These are phyloP conservation scores for Phytopythium chamaehyphon DNA, from an alignment of 352 stramenopile species.

Conservation along the genomic window DNA sequence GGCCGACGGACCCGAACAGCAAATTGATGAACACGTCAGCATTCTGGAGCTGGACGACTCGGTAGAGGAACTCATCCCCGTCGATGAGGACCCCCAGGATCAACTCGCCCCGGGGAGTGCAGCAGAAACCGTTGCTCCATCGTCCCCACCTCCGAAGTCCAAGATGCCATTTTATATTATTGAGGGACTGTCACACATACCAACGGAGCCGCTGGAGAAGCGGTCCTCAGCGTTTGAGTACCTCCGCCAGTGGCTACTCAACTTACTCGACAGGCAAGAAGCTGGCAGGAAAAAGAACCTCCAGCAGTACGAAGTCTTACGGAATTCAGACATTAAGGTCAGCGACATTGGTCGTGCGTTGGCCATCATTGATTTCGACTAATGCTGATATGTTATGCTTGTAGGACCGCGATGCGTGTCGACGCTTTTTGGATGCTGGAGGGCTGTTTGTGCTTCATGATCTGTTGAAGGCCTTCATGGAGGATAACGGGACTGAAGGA, in stretches of 20 bases:
- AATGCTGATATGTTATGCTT: neutral
- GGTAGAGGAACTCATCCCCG: constrained; percentile 21
- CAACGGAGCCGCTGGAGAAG: constrained; percentile 36
- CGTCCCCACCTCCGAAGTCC: neutral
- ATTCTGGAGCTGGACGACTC: constrained; percentile 37
- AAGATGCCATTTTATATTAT: constrained; percentile 46
- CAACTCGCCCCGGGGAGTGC: neutral
- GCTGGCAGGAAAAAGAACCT: constrained; percentile 30
- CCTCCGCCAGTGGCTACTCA: constrained; percentile 47
- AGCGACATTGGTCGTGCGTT: too few relatives aligned
- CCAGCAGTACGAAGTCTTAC: constrained; percentile 56
- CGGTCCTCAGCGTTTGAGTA: constrained; percentile 53
- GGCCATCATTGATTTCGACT: neutral
- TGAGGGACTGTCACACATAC: constrained; percentile 20
- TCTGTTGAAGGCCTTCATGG: constrained; percentile 33
- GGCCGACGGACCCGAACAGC: neutral
- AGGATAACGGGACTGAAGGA: constrained; percentile 21
- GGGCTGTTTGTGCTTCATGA: constrained; percentile 58
- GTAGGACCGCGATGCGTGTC: constrained; percentile 52
- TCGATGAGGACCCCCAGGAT: constrained; percentile 23
- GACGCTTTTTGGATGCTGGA: constrained; percentile 53
- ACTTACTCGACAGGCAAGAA: constrained; percentile 45
- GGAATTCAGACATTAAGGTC: constrained; percentile 50
- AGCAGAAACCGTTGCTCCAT: neutral
- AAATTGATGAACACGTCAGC: neutral